phyloP scores from a whole-genome alignment of 306 rosid genomes.

The Sphenostylis stenocarpa region DNA sequence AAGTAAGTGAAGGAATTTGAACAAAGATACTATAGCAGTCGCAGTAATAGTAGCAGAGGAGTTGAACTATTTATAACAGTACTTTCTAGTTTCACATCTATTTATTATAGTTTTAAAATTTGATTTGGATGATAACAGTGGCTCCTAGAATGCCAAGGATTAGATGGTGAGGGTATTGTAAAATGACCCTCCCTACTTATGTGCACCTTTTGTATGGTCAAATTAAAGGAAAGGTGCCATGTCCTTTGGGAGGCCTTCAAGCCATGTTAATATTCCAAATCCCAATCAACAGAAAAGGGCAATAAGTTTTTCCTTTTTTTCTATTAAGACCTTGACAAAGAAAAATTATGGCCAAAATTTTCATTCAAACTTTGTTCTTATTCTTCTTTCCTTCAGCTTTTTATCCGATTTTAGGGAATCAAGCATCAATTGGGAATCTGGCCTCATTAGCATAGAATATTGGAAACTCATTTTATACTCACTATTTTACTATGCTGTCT shows the following conservation, averaged over 20 bases:
- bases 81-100: no score
- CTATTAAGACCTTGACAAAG: background rate
- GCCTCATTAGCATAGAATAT: slow-evolving; percentile 18
- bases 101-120: no score
- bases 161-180: no score
- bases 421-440: background rate
- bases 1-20: background rate
- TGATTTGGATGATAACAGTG: no score
- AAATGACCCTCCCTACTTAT: background rate
- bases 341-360: background rate
- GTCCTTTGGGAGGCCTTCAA: background rate
- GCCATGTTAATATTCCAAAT: background rate
- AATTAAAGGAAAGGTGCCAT: background rate
- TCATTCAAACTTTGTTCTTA: background rate
- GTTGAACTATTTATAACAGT: no score
- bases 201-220: background rate
- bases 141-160: no score
- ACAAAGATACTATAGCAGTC: no score
- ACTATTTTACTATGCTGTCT: background rate
- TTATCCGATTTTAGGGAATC: slow-evolving; percentile 30
- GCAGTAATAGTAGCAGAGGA: no score
- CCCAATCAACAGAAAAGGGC: background rate
- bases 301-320: background rate
- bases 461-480: background rate
- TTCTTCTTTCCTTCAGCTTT: slow-evolving; percentile 1